Base-by-base conservation (phyloP, 2,329 filamentous ascomycete genomes). In the Lecanosticta acicola region DNA sequence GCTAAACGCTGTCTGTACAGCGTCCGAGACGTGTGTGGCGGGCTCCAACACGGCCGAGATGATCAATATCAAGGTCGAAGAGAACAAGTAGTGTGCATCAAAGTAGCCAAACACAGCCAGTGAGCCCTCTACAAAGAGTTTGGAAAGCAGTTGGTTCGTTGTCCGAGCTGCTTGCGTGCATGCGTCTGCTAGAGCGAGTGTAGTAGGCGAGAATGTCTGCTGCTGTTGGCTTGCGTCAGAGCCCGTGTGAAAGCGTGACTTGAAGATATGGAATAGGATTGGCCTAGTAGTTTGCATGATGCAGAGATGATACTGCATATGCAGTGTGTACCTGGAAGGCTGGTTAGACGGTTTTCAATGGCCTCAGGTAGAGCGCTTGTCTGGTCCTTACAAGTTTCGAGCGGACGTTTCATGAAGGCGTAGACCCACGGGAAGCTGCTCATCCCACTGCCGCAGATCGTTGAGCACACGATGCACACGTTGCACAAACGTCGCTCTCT, bases 81-180 rank as follows among this genome's bases (percentile, higher is more conserved):
- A 71, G 53, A 75, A 75, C 18, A 76, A 65, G 34, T 73, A 74
- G 33, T 73, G 70, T 0, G 69, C 67, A 54, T 70, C 67, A 36
- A 70, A 71, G 54, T 72, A 75, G 47, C 73, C 72, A 33, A 74
- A 73, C 0, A 68, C 73, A 0, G 67, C 62, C 41, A 75, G 72
- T 0, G 69, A 67, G 0, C 73, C 73, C 21, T 72, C 67, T 3
- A 74, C 66, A 69, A 72, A 75, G 14, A 65, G 64, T 4, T 72
- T 67, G 2, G 66, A 69, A 0, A 75, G 58, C 0, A 75, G 59
- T 0, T 66, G 64, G 32, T 66, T 67, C 0, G 71, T 73, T 24
- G 74, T 68, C 0, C 68, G 62, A 0, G 73, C 70, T 10, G 70
- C 71, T 18, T 68, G 63, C 0, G 72, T 65, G 42, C 72, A 75